Evolutionary conservation across 257 asterid species (phyloP).

Genomic region (Euphrasia confusa): DNA sequence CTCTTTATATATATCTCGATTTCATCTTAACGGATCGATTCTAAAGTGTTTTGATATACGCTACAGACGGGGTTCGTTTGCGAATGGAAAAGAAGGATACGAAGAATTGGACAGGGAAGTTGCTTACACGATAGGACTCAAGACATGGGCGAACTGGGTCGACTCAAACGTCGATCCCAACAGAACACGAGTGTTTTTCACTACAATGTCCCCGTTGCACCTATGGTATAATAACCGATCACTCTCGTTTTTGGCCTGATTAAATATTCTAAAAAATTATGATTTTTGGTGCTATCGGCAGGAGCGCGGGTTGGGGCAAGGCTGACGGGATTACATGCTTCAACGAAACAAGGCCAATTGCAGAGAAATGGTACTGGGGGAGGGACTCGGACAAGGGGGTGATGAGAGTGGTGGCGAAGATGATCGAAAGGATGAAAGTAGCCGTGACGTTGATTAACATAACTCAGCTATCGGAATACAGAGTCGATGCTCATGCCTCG

Average conservation of each 20-base stretch:
- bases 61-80: slow-evolving; percentile 83
- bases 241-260: too few species aligned
- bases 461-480: slow-evolving; percentile 72
- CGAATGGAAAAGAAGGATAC: slow-evolving; percentile 73
- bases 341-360: slow-evolving; percentile 73
- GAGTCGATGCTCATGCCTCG: slow-evolving; percentile 76
- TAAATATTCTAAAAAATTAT: too few species aligned
- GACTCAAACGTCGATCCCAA: slow-evolving; percentile 73
- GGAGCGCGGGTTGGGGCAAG: slow-evolving; percentile 77
- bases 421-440: slow-evolving; percentile 58
- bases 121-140: slow-evolving; percentile 65
- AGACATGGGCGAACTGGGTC: slow-evolving; percentile 97
- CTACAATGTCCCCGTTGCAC: slow-evolving; percentile 85
- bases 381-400: slow-evolving; percentile 59
- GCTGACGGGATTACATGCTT: slow-evolving; percentile 61
- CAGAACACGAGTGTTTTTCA: slow-evolving; percentile 68
- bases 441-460: slow-evolving; percentile 61
- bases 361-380: slow-evolving; percentile 57
- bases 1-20: background rate
- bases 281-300: too few species aligned
- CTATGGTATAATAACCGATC: slow-evolving; percentile 40
- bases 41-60: background rate
- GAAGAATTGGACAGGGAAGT: slow-evolving; percentile 59
- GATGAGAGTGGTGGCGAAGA: slow-evolving; percentile 52
- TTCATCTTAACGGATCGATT: background rate